Evolutionary conservation across 768 basidiomycete genomes (phyloP).

Genomic region (Naganishia randhawae): DNA sequence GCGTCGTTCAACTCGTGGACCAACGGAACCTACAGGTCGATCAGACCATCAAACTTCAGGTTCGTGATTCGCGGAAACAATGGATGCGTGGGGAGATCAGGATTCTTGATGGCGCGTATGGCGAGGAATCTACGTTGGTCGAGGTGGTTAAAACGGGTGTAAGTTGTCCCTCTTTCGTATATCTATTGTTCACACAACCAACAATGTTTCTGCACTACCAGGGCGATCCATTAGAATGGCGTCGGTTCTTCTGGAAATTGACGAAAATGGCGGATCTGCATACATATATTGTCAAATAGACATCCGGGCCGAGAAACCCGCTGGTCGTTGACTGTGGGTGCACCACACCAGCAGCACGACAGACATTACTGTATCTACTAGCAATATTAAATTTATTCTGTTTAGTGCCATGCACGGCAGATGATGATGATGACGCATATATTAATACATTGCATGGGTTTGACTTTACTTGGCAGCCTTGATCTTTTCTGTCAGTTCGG

Average conservation of each 20-base stretch:
- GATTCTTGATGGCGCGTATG: conserved; percentile 15
- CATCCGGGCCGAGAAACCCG: background rate
- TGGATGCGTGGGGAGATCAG: conserved; percentile 24
- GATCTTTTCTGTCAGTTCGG: conserved; percentile 82
- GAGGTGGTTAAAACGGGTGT: conserved; percentile 24
- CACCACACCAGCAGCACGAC: background rate
- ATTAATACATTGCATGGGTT: background rate
- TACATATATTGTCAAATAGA: conserved; percentile 20
- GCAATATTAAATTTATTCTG: too few species aligned
- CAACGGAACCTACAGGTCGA: background rate
- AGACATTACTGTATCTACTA: background rate
- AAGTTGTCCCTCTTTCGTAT: background rate
- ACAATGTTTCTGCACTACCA: background rate
- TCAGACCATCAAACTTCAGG: conserved; percentile 2
- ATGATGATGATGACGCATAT: background rate
- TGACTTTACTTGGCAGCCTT: conserved; percentile 53
- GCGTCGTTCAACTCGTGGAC: conserved; percentile 13
- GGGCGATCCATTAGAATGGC: conserved; percentile 32
- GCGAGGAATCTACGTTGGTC: conserved; percentile 16
- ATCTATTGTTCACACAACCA: background rate
- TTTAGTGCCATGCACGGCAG: background rate
- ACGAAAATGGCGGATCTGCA: conserved; percentile 20
- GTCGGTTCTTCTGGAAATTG: conserved; percentile 30
- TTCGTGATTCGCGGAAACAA: conserved; percentile 29
- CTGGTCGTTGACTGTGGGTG: background rate